Conservation (phyloP, 2,329 filamentous ascomycete genomes). For the Penicillium glabrum region DNA sequence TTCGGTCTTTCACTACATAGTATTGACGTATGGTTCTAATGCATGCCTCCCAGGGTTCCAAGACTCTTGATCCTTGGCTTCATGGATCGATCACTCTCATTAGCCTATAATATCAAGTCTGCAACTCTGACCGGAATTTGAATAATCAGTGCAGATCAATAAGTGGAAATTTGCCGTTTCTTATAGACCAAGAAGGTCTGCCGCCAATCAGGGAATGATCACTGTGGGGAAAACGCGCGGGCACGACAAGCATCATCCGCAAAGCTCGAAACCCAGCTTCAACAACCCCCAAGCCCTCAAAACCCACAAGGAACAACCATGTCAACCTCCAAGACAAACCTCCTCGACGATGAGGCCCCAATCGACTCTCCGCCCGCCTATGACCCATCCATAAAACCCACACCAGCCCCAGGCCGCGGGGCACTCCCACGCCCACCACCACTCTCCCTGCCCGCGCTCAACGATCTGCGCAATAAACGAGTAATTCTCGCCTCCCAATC, state of each 20-base stretch:
- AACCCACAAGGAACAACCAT: constrained; percentile 15
- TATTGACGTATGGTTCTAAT: not conserved
- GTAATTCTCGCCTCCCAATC: constrained; percentile 90
- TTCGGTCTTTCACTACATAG: not conserved
- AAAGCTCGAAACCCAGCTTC: not conserved
- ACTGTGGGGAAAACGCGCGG: not conserved
- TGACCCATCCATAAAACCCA: constrained; percentile 20
- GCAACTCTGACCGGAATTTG: not conserved
- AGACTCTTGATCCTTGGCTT: not conserved
- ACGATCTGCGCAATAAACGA: constrained; percentile 71
- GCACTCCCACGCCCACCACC: constrained; percentile 50
- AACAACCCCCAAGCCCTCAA: not conserved
- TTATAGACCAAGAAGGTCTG: not conserved
- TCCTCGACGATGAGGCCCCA: constrained; percentile 20
- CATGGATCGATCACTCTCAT: not conserved
- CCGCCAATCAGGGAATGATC: not conserved
- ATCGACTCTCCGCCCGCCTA: constrained; percentile 38
- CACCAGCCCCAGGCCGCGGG: constrained; percentile 15
- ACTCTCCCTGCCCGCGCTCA: constrained; percentile 77
- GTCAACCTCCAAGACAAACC: constrained; percentile 31
- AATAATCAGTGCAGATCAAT: not conserved
- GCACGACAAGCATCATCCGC: not conserved
- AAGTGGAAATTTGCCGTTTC: not conserved
- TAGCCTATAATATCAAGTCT: not conserved
- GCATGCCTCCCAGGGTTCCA: not conserved